Evolutionary conservation across 1,284 basidiomycete genomes (phyloP).

Genomic region (Pseudozyma thailandica): DNA sequence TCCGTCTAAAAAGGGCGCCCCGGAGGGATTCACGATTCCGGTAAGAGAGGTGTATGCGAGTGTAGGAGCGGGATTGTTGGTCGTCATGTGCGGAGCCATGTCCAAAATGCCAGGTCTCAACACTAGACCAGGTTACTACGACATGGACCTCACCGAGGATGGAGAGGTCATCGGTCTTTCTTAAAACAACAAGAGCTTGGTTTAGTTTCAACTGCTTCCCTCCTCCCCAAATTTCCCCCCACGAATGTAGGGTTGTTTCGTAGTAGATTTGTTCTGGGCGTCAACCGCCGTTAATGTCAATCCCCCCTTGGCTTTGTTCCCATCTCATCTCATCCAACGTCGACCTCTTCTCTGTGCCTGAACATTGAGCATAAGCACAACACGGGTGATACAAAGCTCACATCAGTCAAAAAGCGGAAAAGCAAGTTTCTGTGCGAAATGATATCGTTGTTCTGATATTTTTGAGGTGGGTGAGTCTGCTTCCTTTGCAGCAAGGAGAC

Average conservation of each 20-base stretch:
- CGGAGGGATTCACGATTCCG: conserved; percentile 81
- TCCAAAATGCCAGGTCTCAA: conserved; percentile 97
- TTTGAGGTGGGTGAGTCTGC: conserved; percentile 29
- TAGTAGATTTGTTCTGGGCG: conserved; percentile 1
- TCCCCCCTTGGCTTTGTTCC: not conserved
- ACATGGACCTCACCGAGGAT: conserved; percentile 65
- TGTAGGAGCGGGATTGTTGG: conserved; percentile 94
- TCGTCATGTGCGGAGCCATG: conserved; percentile 77
- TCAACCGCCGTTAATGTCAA: conserved; percentile 18
- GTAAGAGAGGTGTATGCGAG: conserved; percentile 88
- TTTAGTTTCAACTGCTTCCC: conserved; percentile 24
- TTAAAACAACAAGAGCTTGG: conserved; percentile 15
- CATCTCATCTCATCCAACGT: no score
- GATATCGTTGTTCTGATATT: conserved; percentile 46
- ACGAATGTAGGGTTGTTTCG: not conserved
- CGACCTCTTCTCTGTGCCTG: no score
- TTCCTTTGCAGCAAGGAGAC: not conserved
- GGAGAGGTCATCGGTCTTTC: conserved; percentile 69
- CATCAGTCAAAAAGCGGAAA: not conserved
- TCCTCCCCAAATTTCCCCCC: not conserved
- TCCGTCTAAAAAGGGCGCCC: conserved; percentile 59
- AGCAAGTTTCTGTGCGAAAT: conserved; percentile 29
- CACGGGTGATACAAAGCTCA: not conserved
- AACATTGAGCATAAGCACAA: not conserved
- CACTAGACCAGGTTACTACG: conserved; percentile 80